A percentile compares a stretch with the other conserved stretches of the same genome.
Evolutionary conservation across 495 filamentous ascomycete genomes (phyloP).

Genomic region (Aspergillus bridgeri): DNA sequence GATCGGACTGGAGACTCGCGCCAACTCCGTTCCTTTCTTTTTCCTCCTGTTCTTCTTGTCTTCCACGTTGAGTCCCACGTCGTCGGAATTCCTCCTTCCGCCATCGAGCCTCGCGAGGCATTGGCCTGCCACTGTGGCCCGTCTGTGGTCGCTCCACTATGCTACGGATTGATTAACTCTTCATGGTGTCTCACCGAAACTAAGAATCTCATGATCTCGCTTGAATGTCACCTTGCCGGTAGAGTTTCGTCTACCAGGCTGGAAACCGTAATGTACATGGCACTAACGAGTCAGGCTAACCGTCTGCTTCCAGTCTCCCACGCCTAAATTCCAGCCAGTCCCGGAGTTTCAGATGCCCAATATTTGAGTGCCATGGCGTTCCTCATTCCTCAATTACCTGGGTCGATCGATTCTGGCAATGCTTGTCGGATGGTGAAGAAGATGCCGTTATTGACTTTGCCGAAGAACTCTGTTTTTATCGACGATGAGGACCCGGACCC

Average conservation of each 20-base stretch:
- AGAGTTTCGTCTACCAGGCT: not conserved
- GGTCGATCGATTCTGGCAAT: not conserved
- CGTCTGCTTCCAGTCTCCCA: not conserved
- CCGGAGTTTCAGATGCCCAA: not conserved
- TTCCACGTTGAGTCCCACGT: not conserved
- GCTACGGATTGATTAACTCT: slow-evolving; percentile 2
- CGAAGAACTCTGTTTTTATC: too few species aligned
- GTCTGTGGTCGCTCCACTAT: not conserved
- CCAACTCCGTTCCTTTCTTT: too few species aligned
- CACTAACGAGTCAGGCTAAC: slow-evolving; percentile 6
- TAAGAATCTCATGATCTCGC: slow-evolving; percentile 1
- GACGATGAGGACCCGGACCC: too few species aligned
- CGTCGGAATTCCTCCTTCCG: not conserved
- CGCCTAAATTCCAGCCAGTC: not conserved
- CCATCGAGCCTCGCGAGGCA: too few species aligned
- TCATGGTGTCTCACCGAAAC: not conserved
- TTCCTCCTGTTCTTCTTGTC: too few species aligned
- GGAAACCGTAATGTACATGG: not conserved
- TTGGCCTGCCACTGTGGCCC: not conserved
- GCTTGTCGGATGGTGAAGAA: not conserved
- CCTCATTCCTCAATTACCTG: too few species aligned
- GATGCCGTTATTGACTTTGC: not conserved
- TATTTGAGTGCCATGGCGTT: not conserved
- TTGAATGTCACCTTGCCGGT: not conserved
- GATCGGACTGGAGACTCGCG: too few species aligned